Conservation (phyloP, 805 yeast species). For the Candida krabiensis region DNA sequence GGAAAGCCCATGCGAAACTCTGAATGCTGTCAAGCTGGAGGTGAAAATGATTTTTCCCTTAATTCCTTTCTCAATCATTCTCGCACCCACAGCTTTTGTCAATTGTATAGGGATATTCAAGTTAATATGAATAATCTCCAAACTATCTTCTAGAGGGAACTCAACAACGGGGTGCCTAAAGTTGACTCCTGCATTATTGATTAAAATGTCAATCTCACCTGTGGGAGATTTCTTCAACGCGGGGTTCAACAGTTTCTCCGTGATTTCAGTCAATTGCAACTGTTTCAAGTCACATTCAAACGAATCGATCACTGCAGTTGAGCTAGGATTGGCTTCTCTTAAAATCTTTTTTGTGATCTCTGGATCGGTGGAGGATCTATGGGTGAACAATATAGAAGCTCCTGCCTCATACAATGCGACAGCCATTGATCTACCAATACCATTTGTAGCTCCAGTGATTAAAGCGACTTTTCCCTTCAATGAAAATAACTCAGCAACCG, state of each 20-base stretch:
- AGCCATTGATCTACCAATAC: constrained; percentile 55
- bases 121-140: constrained; percentile 41
- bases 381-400: constrained; percentile 38
- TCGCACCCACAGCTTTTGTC: constrained; percentile 37
- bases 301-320: constrained; percentile 23
- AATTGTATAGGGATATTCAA: constrained; percentile 37
- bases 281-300: constrained; percentile 30
- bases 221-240: constrained; percentile 32
- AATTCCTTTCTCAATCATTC: constrained; percentile 33
- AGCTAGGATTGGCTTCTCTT: constrained; percentile 26
- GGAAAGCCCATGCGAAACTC: constrained; percentile 38
- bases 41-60: constrained; percentile 44
- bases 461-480: constrained; percentile 40
- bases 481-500: constrained; percentile 37
- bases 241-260: constrained; percentile 29
- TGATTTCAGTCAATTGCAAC: constrained; percentile 30
- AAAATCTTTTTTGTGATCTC: constrained; percentile 28
- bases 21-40: constrained; percentile 41
- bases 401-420: constrained; percentile 51
- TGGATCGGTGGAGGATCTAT: constrained; percentile 34
- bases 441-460: constrained; percentile 54
- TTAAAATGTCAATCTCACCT: constrained; percentile 31
- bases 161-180: constrained; percentile 34
- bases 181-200: constrained; percentile 38
- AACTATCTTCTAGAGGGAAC: constrained; percentile 39